Evolutionary conservation across 2,329 filamentous ascomycete species (phyloP).

Genomic region (Clarireedia hainanense): DNA sequence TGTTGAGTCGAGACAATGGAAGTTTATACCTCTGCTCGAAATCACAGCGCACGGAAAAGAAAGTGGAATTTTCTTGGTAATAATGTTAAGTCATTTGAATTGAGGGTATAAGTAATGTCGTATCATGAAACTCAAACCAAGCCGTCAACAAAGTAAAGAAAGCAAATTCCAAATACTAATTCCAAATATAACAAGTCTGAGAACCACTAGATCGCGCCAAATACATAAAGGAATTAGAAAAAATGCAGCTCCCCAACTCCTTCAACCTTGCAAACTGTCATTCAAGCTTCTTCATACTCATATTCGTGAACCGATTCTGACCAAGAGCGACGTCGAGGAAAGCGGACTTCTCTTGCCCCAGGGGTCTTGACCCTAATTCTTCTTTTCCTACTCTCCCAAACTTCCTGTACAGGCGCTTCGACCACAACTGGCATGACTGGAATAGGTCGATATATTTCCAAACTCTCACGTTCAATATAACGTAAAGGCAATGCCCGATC

Average conservation of each 20-base stretch:
- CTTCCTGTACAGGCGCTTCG: not conserved
- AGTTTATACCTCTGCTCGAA: too few relatives aligned
- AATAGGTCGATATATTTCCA: not conserved
- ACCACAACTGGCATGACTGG: not conserved
- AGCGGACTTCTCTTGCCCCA: not conserved
- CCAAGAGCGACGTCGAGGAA: not conserved
- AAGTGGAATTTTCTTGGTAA: too few relatives aligned
- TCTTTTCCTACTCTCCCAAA: not conserved
- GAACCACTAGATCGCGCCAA: not conserved
- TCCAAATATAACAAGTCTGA: not conserved
- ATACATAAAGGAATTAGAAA: not conserved
- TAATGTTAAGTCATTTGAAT: too few relatives aligned
- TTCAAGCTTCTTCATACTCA: not conserved
- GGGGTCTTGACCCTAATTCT: constrained; percentile 1
- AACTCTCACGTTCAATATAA: not conserved
- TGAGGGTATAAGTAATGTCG: too few relatives aligned
- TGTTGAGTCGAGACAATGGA: too few relatives aligned
- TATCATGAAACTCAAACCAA: too few relatives aligned
- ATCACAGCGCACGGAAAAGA: too few relatives aligned
- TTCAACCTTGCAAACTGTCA: too few relatives aligned
- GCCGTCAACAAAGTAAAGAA: too few relatives aligned
- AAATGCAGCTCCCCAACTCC: too few relatives aligned
- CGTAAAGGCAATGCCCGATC: not conserved
- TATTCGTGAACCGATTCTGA: constrained; percentile 8
- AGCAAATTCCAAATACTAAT: too few relatives aligned